These are phyloP conservation scores for Leccinum pellstonianum DNA, from an alignment of 768 basidiomycete genomes.

Conservation along the genomic window DNA sequence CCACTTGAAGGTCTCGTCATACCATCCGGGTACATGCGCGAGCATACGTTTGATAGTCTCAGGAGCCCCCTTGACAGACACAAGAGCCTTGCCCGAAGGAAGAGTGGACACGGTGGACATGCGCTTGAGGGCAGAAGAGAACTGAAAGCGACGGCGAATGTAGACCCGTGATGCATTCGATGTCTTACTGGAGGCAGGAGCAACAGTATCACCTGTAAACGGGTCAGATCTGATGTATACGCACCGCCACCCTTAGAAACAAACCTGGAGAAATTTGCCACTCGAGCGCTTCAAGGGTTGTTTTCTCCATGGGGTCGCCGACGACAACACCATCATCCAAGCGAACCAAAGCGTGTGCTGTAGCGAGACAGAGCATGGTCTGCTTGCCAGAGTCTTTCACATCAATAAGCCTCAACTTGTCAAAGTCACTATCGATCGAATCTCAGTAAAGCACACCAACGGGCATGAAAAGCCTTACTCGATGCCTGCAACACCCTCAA, in stretches of 20 bases:
- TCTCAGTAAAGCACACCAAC: conserved; percentile 1
- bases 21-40: conserved; percentile 63
- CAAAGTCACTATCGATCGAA: conserved; percentile 42
- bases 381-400: conserved; percentile 75
- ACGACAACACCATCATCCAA: conserved; percentile 93
- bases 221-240: conserved; percentile 1
- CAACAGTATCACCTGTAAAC: conserved; percentile 58
- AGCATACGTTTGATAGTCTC: conserved; percentile 95
- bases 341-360: conserved; percentile 92
- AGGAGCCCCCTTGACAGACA: conserved; percentile 93
- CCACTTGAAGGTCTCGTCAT: conserved; percentile 94
- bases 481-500: conserved; percentile 91
- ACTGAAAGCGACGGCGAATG: conserved; percentile 93
- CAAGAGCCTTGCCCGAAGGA: conserved; percentile 58
- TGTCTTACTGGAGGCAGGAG: conserved; percentile 50
- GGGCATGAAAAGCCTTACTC: conserved; percentile 55
- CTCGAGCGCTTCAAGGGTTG: conserved; percentile 84
- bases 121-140: conserved; percentile 94
- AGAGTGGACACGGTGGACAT: conserved; percentile 88
- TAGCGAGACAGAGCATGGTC: conserved; percentile 85
- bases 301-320: conserved; percentile 99
- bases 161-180: conserved; percentile 59
- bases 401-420: conserved; percentile 68
- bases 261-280: conserved; percentile 79
- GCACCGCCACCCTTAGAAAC: conserved; percentile 4